These are phyloP conservation scores for Podaxis carcinomalis DNA, from an alignment of 768 basidiomycete genomes.

Conservation along the genomic window DNA sequence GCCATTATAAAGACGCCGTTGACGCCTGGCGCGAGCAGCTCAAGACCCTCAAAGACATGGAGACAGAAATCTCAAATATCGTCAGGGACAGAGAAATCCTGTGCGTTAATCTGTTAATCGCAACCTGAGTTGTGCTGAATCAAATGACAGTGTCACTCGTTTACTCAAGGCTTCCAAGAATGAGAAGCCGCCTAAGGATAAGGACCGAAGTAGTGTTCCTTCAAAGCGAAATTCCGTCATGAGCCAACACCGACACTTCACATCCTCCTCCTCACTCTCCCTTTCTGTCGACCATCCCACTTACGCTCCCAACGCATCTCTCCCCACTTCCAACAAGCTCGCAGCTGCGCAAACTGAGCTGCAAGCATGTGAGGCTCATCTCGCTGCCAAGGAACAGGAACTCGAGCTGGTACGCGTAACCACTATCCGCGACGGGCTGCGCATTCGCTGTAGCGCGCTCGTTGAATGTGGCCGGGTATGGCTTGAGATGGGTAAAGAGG, in stretches of 20 bases:
- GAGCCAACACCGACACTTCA: conserved; percentile 26
- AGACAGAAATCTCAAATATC: conserved; percentile 70
- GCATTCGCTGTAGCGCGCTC: conserved; percentile 58
- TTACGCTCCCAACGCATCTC: conserved; percentile 17
- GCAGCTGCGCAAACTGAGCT: conserved; percentile 68
- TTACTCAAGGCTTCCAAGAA: conserved; percentile 75
- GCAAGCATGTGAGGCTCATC: conserved; percentile 76
- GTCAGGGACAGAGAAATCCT: conserved; percentile 78
- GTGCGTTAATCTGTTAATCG: conserved; percentile 37
- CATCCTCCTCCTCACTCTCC: conserved; percentile 41
- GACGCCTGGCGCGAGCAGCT: conserved; percentile 66
- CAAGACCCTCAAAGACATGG: conserved; percentile 54
- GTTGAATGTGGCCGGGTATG: conserved; percentile 67
- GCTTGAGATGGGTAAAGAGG: conserved; percentile 64
- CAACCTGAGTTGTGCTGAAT: background rate
- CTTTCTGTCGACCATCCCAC: conserved; percentile 10
- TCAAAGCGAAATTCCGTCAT: conserved; percentile 36
- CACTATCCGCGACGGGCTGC: conserved; percentile 60
- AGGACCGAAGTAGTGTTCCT: conserved; percentile 22
- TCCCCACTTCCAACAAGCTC: conserved; percentile 46
- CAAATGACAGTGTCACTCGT: conserved; percentile 56
- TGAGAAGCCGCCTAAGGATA: conserved; percentile 20
- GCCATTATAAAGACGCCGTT: conserved; percentile 52
- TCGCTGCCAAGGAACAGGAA: conserved; percentile 66
- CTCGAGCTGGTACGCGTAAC: conserved; percentile 47